These are phyloP conservation scores for Aureobasidium leucospermi DNA, from an alignment of 2,329 filamentous ascomycete genomes.

Conservation along the genomic window DNA sequence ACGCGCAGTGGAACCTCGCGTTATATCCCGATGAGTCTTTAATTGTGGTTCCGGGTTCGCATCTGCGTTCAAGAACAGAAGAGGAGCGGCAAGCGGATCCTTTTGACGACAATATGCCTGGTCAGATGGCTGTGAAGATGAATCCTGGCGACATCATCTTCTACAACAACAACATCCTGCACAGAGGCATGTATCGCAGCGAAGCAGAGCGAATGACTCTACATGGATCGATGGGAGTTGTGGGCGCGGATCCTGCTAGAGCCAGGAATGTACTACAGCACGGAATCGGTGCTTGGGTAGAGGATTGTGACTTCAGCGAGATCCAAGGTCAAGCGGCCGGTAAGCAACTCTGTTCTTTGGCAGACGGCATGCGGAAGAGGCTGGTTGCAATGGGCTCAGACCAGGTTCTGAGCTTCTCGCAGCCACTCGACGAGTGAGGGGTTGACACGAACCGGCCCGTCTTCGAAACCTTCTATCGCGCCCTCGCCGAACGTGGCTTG, in stretches of 20 bases:
- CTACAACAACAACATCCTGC: conserved; percentile 85
- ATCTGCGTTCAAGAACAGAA: conserved; percentile 62
- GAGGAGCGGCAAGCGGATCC: conserved; percentile 61
- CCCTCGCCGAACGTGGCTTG: background rate
- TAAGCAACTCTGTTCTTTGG: conserved; percentile 34
- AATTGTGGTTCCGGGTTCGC: conserved; percentile 70
- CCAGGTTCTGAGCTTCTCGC: conserved; percentile 58
- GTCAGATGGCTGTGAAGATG: conserved; percentile 58
- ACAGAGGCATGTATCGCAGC: conserved; percentile 59
- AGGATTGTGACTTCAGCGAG: conserved; percentile 47
- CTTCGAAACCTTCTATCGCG: background rate
- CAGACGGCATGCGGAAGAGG: conserved; percentile 56
- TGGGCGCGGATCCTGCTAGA: conserved; percentile 46
- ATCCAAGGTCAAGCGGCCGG: conserved; percentile 34
- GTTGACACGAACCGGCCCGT: background rate
- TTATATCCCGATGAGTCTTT: conserved; percentile 68
- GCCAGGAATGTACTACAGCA: conserved; percentile 71
- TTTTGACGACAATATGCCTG: conserved; percentile 54
- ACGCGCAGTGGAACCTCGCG: conserved; percentile 84
- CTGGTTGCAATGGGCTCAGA: conserved; percentile 56
- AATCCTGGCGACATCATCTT: conserved; percentile 73
- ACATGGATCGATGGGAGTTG: conserved; percentile 64
- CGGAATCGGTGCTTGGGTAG: conserved; percentile 61
- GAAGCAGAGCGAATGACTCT: conserved; percentile 59
- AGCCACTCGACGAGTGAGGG: conserved; percentile 39